Evolutionary conservation across 2,329 filamentous ascomycete species (phyloP).

Genomic region (Arachnomyces sp.): DNA sequence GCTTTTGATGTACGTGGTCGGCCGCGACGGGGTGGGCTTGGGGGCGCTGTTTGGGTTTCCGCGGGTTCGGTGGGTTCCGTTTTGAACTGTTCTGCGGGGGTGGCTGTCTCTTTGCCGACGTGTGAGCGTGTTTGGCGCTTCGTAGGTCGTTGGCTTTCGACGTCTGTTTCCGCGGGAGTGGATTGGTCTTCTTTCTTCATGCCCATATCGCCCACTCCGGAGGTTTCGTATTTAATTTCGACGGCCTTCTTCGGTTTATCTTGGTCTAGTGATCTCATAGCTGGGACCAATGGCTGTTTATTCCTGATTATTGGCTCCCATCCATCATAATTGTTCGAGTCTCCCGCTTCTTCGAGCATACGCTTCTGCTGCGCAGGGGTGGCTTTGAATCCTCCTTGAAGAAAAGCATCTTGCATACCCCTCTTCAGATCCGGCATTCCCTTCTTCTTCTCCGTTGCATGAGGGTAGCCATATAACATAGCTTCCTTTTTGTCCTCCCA

Average conservation of each 20-base stretch:
- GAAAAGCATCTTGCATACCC: conserved; percentile 49
- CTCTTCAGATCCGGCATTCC: conserved; percentile 39
- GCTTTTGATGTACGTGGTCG: too few relatives aligned
- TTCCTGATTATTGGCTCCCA: conserved; percentile 31
- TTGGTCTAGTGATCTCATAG: conserved; percentile 20
- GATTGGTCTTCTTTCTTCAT: too few relatives aligned
- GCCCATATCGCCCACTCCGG: background rate
- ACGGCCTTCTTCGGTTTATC: conserved; percentile 20
- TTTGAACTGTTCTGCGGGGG: too few relatives aligned
- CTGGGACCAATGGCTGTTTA: conserved; percentile 30
- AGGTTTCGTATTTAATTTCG: conserved; percentile 1
- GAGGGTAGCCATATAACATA: conserved; percentile 48
- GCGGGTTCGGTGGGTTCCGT: conserved; percentile 16
- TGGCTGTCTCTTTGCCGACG: conserved; percentile 13
- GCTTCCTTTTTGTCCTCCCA: conserved; percentile 55
- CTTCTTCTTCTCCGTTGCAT: conserved; percentile 27
- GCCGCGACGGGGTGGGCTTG: conserved; percentile 5
- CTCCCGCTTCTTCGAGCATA: conserved; percentile 27
- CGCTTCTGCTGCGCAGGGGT: conserved; percentile 35
- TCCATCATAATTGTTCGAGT: conserved; percentile 33
- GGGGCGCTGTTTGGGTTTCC: conserved; percentile 14
- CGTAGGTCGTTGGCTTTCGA: conserved; percentile 4
- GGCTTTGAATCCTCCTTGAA: conserved; percentile 42
- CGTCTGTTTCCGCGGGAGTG: background rate
- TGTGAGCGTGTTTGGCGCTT: conserved; percentile 28